Base-by-base conservation (phyloP, 2,329 filamentous ascomycete species). In the Fusarium dlaminii region DNA sequence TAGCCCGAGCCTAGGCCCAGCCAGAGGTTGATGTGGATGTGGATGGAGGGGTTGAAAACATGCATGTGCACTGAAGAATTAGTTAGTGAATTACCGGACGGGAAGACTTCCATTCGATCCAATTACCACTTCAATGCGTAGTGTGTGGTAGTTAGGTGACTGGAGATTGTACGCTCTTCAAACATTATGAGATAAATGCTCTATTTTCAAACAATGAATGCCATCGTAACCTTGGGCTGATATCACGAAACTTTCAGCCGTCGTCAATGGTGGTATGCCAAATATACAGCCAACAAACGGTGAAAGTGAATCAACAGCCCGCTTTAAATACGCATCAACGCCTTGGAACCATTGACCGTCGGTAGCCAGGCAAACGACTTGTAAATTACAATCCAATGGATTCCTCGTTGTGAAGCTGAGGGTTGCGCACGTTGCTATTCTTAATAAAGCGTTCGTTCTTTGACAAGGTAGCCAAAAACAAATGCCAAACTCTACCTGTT, bases 1-100 rank as follows among this genome's bases (percentile, higher is more conserved):
- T 29, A 45, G 46, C 52, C 40, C 30, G 15, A 40, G 46, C 52
- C 46, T 49, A 29, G 34, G 51, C 34, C 51, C 15, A 27, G 32
- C 30, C 48, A 24, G 45, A 48, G 45, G 43, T 29, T 24, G 43
- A 46, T 29, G 43, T 29, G 24, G 43, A 46, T 29, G n/a, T 37
- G 17, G 27, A 27, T 57, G 60, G 71, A 72, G 67, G 63, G 71
- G 58, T 49, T 56, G 46, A 66, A 49, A 18, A 14, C 20, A 55
- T 40, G 34, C 62, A 60, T 58, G 45, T 68, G 55, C 42, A 34
- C 55, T 46, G 45, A 68, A 68, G 49, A 52, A 52, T 51, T 32
- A 34, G n/a, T 27, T 36, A 17, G 49, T 52, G 49, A 52, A 52
- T 36, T 27, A 27, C 32, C 8, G 22, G 40, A 52, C 32, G 13